phyloP scores from a whole-genome alignment of 306 rosid genomes.

The Medicago ruthenica region DNA sequence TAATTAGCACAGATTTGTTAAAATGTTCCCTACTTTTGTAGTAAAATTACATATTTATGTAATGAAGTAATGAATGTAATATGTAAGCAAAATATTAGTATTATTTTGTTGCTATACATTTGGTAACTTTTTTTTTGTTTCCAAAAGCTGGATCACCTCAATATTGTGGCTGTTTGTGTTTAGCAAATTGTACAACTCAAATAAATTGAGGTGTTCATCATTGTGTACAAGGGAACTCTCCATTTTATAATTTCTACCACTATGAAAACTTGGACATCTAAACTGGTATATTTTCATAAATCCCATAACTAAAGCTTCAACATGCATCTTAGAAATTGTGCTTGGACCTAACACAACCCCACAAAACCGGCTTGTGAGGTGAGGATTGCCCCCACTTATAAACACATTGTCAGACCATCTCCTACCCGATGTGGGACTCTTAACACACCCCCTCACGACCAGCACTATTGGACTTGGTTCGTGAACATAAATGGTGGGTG shows the following conservation, averaged over 20 bases:
- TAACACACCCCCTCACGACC: no score
- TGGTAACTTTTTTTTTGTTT: neutral
- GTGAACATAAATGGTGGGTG: no score
- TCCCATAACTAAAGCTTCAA: neutral
- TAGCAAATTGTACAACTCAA: neutral
- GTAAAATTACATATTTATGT: neutral
- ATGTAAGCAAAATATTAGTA: neutral
- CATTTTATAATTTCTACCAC: neutral
- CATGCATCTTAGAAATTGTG: no score
- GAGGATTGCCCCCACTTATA: no score
- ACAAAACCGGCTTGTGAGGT: no score
- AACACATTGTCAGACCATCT: no score
- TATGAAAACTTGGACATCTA: neutral
- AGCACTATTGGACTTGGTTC: no score
- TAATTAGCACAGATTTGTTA: constrained; percentile 28
- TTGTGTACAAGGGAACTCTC: neutral
- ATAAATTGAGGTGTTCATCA: neutral
- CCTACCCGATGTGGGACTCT: no score
- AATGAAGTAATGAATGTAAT: neutral
- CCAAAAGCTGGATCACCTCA: neutral
- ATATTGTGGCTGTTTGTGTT: neutral
- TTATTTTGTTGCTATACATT: neutral
- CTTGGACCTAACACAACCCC: no score
- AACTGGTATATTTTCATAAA: neutral
- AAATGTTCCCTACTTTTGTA: constrained; percentile 27